Percentiles rank a stretch among this genome's conserved stretches.
These are phyloP conservation scores for Aspergillus eucalypticola DNA, from an alignment of 2,329 filamentous ascomycete species.

Conservation along the genomic window DNA sequence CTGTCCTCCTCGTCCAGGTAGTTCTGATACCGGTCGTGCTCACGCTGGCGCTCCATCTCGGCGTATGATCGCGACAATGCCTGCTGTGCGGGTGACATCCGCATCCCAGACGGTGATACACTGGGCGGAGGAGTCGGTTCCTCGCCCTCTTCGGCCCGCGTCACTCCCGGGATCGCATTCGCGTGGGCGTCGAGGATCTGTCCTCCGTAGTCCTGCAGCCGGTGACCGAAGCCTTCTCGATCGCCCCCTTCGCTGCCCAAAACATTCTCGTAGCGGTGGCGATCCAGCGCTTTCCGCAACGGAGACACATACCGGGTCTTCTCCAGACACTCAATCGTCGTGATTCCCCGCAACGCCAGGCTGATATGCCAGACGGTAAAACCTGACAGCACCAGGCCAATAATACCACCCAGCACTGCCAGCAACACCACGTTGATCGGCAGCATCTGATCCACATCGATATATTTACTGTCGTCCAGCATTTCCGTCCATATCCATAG, in stretches of 20 bases:
- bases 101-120: slow-evolving; percentile 11
- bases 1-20: slow-evolving; percentile 91
- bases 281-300: slow-evolving; percentile 68
- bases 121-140: slow-evolving; percentile 52
- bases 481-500: slow-evolving; percentile 87
- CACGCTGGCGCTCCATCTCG: slow-evolving; percentile 63
- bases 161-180: slow-evolving; percentile 77
- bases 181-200: slow-evolving; percentile 80
- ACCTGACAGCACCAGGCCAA: slow-evolving; percentile 81
- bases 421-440: slow-evolving; percentile 91
- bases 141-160: slow-evolving; percentile 79
- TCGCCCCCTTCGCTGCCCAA: slow-evolving; percentile 18
- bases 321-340: slow-evolving; percentile 94
- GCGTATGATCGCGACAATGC: slow-evolving; percentile 51
- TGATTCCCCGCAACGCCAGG: slow-evolving; percentile 75
- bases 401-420: slow-evolving; percentile 83
- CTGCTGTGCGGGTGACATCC: slow-evolving; percentile 48
- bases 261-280: slow-evolving; percentile 59
- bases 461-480: slow-evolving; percentile 66
- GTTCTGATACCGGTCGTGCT: slow-evolving; percentile 68
- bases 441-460: slow-evolving; percentile 66
- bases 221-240: slow-evolving; percentile 37
- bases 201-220: slow-evolving; percentile 64
- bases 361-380: slow-evolving; percentile 93
- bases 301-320: slow-evolving; percentile 92